phyloP scores from a whole-genome alignment of 1,139 yeast genomes.

The Kodamaea derodonti region DNA sequence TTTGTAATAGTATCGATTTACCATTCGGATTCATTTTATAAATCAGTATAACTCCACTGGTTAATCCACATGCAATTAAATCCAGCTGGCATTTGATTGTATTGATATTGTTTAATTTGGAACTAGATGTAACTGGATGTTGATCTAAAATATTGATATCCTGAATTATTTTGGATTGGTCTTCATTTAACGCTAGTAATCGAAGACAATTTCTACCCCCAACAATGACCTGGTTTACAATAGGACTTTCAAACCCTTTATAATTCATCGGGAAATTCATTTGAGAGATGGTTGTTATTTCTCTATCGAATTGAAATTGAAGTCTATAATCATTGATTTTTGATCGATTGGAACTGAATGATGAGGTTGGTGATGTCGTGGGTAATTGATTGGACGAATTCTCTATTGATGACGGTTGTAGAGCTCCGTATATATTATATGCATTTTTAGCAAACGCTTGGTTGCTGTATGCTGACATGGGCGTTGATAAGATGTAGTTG shows the following conservation, averaged over 20 bases:
- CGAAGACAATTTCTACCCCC: slow-evolving; percentile 61
- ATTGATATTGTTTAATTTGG: slow-evolving; percentile 39
- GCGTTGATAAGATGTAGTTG: too few species aligned
- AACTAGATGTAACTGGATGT: slow-evolving; percentile 31
- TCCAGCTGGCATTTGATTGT: slow-evolving; percentile 36
- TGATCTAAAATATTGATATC: slow-evolving; percentile 47
- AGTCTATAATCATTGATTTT: slow-evolving; percentile 7
- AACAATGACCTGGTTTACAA: slow-evolving; percentile 37
- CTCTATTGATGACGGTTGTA: slow-evolving; percentile 8
- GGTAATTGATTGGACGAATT: slow-evolving; percentile 2
- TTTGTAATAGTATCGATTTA: slow-evolving; percentile 36
- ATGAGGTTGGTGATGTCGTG: slow-evolving; percentile 11
- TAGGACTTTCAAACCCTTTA: slow-evolving; percentile 14
- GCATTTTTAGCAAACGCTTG: slow-evolving; percentile 29
- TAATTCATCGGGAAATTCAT: slow-evolving; percentile 25
- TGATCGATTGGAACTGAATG: slow-evolving; percentile 9
- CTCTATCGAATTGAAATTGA: slow-evolving; percentile 25
- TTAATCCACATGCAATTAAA: slow-evolving; percentile 40
- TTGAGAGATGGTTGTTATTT: slow-evolving; percentile 34
- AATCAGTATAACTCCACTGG: slow-evolving; percentile 35
- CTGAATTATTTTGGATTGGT: slow-evolving; percentile 33
- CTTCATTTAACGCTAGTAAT: slow-evolving; percentile 40
- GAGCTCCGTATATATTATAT: slow-evolving; percentile 32
- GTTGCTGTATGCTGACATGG: not conserved
- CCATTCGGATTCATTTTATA: slow-evolving; percentile 35